Conservation (phyloP, 305 asterid genomes). For the Fraxinus floribunda region DNA sequence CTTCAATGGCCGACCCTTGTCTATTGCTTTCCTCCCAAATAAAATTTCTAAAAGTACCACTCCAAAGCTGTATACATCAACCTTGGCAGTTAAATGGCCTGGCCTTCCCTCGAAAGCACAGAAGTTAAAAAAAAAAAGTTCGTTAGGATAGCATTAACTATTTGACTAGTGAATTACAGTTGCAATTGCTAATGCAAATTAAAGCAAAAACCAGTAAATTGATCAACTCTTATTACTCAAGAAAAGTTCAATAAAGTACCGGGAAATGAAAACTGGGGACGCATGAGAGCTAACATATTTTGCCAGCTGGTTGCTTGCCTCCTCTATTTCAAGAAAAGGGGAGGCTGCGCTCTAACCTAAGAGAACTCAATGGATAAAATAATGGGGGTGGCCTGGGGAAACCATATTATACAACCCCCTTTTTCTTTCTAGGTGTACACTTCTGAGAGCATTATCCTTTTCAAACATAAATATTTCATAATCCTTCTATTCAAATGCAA, state of each 20-base stretch:
- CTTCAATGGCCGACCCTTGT: slow-evolving; percentile 79
- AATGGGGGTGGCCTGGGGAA: not conserved
- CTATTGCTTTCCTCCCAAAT: slow-evolving; percentile 79
- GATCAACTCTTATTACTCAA: not conserved
- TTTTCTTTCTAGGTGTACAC: not conserved
- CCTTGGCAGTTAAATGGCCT: slow-evolving; percentile 86
- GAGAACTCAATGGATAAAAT: not conserved
- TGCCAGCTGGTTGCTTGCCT: not conserved
- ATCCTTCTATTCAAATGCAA: not conserved
- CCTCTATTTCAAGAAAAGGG: not conserved
- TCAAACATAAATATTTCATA: not conserved
- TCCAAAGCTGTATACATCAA: slow-evolving; percentile 88
- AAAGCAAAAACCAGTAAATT: not conserved
- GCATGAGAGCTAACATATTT: not conserved
- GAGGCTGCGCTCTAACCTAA: not conserved
- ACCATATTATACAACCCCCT: not conserved
- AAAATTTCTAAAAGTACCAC: slow-evolving; percentile 80
- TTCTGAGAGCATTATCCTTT: not conserved
- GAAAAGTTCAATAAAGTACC: not conserved
- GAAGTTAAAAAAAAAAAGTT: not conserved
- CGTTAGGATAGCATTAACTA: not conserved
- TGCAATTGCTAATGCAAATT: not conserved
- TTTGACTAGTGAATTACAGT: not conserved
- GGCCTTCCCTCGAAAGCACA: not conserved
- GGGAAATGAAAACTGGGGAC: not conserved